These are phyloP conservation scores for Pythium periplocum DNA, from an alignment of 352 stramenopile species.

Conservation along the genomic window DNA sequence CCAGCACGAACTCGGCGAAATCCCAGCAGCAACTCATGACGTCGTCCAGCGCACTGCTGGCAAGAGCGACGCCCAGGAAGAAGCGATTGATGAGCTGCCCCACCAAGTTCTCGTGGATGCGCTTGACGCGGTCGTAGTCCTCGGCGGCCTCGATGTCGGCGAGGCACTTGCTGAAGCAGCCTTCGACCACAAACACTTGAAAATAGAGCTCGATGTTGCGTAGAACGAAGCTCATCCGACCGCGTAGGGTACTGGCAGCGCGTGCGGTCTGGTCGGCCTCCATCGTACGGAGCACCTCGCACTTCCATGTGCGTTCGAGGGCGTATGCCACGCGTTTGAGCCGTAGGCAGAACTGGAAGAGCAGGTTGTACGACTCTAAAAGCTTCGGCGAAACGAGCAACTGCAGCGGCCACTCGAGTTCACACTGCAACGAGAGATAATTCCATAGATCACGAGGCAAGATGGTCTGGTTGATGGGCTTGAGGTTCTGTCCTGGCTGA, in stretches of 20 bases:
- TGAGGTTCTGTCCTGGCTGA: conserved; percentile 18
- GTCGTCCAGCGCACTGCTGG: conserved; percentile 52
- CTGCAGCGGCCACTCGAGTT: conserved; percentile 62
- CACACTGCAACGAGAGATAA: conserved; percentile 39
- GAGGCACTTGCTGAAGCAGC: conserved; percentile 50
- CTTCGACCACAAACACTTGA: conserved; percentile 75
- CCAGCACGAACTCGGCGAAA: conserved; percentile 62
- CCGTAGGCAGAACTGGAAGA: conserved; percentile 80
- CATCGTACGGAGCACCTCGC: conserved; percentile 28
- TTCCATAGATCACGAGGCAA: conserved; percentile 56
- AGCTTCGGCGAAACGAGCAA: conserved; percentile 51
- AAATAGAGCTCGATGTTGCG: conserved; percentile 71
- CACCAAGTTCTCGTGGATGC: conserved; percentile 65
- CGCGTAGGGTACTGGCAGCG: conserved; percentile 32
- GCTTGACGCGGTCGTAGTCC: conserved; percentile 71
- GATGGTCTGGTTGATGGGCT: conserved; percentile 29
- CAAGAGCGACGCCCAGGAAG: conserved; percentile 63
- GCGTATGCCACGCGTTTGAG: conserved; percentile 67
- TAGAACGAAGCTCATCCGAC: conserved; percentile 73
- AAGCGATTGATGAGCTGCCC: conserved; percentile 58
- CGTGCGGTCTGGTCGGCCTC: conserved; percentile 7
- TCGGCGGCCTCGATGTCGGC: conserved; percentile 34
- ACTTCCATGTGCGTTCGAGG: conserved; percentile 65
- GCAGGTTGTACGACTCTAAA: conserved; percentile 49
- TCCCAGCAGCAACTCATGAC: conserved; percentile 60